phyloP scores from a whole-genome alignment of 139 green algal species.

The Chlorella sp. region DNA sequence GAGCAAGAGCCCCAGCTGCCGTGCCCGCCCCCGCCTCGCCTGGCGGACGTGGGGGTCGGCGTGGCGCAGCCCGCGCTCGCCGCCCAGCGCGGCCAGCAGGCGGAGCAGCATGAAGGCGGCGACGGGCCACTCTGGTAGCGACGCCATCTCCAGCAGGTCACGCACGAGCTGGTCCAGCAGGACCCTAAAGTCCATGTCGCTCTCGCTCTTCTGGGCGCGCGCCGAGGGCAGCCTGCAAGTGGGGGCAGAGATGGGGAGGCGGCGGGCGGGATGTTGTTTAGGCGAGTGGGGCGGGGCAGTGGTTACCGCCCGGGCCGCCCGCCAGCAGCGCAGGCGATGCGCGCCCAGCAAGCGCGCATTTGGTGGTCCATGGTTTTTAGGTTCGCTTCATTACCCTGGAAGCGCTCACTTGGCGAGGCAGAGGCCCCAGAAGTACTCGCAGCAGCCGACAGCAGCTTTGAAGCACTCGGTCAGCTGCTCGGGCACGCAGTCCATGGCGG shows the following conservation, averaged over 20 bases:
- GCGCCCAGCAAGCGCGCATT: no score
- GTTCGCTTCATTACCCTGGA: no score
- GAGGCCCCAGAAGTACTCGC: conserved; percentile 54
- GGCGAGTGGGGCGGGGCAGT: no score
- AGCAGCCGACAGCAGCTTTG: conserved; percentile 32
- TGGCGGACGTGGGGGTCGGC: conserved; percentile 52
- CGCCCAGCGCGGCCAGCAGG: conserved; percentile 47
- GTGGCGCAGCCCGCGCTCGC: conserved; percentile 43
- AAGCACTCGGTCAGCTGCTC: conserved; percentile 33
- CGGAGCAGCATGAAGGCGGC: conserved; percentile 67
- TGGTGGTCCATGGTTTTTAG: no score
- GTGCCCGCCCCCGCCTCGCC: no score
- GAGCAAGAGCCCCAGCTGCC: no score
- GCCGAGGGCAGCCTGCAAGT: conserved; percentile 48
- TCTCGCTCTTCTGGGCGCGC: conserved; percentile 43
- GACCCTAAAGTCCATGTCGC: conserved; percentile 48
- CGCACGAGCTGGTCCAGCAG: conserved; percentile 60
- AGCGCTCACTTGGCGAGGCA: conserved; percentile 51
- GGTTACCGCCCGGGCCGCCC: no score
- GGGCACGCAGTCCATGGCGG: conserved; percentile 30
- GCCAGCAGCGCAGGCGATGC: no score
- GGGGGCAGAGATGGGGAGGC: no score
- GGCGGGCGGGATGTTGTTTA: no score
- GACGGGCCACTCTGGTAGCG: conserved; percentile 72
- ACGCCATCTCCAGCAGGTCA: conserved; percentile 63